Base-by-base conservation (phyloP, 495 filamentous ascomycete genomes). In the Pyrenopolyporus hunteri region DNA sequence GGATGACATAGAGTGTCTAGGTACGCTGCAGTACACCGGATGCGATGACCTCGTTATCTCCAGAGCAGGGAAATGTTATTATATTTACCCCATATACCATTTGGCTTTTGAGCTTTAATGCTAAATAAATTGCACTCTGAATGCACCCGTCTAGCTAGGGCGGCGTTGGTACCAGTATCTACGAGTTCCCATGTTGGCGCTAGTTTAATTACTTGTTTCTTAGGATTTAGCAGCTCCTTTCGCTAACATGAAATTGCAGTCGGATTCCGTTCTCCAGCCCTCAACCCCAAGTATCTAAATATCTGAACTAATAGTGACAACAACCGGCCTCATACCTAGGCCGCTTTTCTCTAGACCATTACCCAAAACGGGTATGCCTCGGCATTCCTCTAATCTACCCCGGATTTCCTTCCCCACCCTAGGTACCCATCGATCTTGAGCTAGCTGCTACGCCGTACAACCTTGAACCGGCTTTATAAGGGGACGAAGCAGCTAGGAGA, bases 281-380 rank as follows among this genome's bases (percentile, higher is more conserved):
- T n/a, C n/a, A n/a, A n/a, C n/a, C n/a, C n/a, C n/a, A n/a, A n/a
- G n/a, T n/a, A n/a, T n/a, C n/a, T n/a, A n/a, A n/a, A n/a, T n/a
- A n/a, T n/a, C n/a, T n/a, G n/a, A n/a, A n/a, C n/a, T n/a, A n/a
- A n/a, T n/a, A 22, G 37, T 16, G 19, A 22, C 19, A 11, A 40
- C 37, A 22, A 22, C 17, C 6, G 19, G 22, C 19, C 36, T 22
- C 9, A 40, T 40, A 40, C 37, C 37, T 40, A 39, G 14, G 22
- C 23, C 46, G 22, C n/a, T 36, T 16, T 46, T 13, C 10, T 6
- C 2, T 1, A 32, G 26, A 14, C 19, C 40, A 10, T 22, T 42
- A 5, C 63, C 46, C 11, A 37, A 57, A 57, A 39, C 45, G 44
- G 57, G 51, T 20, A 43, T 70, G 47, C 67, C 64, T 64, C 56